Base-by-base conservation (phyloP, 805 yeast genomes). In the Metschnikowia noctiluminum region DNA sequence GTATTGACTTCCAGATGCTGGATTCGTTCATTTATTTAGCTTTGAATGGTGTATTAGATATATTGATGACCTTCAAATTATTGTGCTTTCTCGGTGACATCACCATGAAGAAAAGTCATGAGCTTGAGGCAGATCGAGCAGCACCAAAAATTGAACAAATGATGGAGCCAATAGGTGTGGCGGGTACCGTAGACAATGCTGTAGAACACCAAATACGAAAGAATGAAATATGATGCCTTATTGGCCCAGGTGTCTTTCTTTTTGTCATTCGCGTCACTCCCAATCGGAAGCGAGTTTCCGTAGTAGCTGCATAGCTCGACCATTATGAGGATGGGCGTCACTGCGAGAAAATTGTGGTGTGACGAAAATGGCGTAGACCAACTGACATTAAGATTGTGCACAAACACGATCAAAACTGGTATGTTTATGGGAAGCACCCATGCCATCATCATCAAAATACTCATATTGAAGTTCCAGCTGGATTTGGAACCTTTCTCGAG, bases 281-380 rank as follows among this genome's bases (percentile, higher is more conserved):
- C 46, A 35, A 44, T 49, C 2, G 85, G 83, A 28, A 81, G 61
- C 56, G 71, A 65, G 38, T 65, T 51, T 6, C 55, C 45, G 35
- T 21, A 48, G 35, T 51, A 49, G 30, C 72, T 74, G 58, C 84
- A 77, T 41, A 74, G 66, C 56, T 81, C 85, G 39, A 80, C 78
- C 36, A 87, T 60, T 9, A 83, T 51, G 8, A 89, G 73, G 1
- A 87, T 81, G 0, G 97, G 96, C 12, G 85, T 68, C 26, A 90
- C 79, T 0, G 96, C 86, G 45, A 90, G 64, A 38, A 87, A 71
- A 60, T 89, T 90, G 63, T 91, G 96, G 63, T 89, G 96, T 0
- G 96, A 85, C 6, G 87, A 80, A 60, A 89, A 89, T 14, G 96
- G 90, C 0, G 94, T 87, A 47, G 76, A 78, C 96, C 96, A 88